Evolutionary conservation across 148 eudicot species (phyloP), one percentile per base, ranked within the genome.

Genomic region (Simmondsia chinensis): DNA sequence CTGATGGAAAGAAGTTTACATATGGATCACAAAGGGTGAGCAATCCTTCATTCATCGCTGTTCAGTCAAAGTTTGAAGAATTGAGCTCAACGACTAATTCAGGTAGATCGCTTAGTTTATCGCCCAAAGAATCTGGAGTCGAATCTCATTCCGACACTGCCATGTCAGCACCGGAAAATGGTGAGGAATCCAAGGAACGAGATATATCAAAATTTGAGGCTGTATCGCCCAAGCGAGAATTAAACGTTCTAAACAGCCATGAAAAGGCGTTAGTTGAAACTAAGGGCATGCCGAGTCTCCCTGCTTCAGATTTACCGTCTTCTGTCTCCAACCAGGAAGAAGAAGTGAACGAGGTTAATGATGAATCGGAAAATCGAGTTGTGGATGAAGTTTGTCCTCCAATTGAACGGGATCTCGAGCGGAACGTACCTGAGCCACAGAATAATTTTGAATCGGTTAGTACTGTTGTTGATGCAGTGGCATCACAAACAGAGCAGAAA

Each of bases 11-110:
- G 66, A 75, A 71, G 56, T 36, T 61, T 54, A 60, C 37, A 13
- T 56, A 42, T 56, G 84, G 74, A 42, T 66, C 72, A 28, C 71
- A 72, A 45, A 88, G 71, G 59, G 64, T 76, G 35, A 71, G 72
- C 39, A 80, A 77, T 61, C 80, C 89, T 43, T 74, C 83, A 15
- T 76, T 79, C 57, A 57, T 77, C 48, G 83, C 79, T 35, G 91
- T 72, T 43, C 80, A 75, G 65, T 77, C 87, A 24, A 80, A 75
- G 42, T 83, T 80, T 55, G 68, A 74, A 59, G 96, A 62, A 56
- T 51, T 80, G 59, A 69, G 70, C 47, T 73, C 72, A 9, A 35
- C 67, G 37, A 39, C 60, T 19, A 59, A 48, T 45, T 57, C 61
- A 17, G 65, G 42, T 23, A 68, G 60, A 65, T 52, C 61, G 46